These are phyloP conservation scores for Ceratocystis diversiconidia DNA, from an alignment of 2,329 filamentous ascomycete genomes.

Conservation along the genomic window DNA sequence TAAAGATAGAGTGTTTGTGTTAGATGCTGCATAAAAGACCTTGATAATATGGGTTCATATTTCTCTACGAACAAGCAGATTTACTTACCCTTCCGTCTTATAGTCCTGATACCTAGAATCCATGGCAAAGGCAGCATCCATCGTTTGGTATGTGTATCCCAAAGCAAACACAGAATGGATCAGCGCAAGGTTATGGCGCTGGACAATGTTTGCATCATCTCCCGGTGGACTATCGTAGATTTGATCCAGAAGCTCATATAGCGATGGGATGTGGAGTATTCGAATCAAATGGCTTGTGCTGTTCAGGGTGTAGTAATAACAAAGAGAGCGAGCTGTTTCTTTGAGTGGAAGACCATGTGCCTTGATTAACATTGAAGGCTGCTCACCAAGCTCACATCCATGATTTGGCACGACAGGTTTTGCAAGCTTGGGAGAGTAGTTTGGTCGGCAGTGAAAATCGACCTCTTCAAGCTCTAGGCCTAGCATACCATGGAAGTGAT, in stretches of 20 bases:
- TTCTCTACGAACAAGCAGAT: neutral
- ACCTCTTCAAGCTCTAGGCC: constrained; percentile 27
- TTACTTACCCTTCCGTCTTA: constrained; percentile 41
- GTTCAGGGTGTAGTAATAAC: constrained; percentile 42
- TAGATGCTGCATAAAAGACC: neutral
- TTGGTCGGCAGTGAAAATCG: neutral
- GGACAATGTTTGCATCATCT: constrained; percentile 32
- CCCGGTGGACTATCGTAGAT: constrained; percentile 59
- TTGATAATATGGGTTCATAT: too few relatives aligned
- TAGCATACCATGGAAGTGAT: constrained; percentile 69
- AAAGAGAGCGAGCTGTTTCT: constrained; percentile 39
- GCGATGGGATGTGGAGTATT: constrained; percentile 68
- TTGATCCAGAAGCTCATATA: constrained; percentile 61
- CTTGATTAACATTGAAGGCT: constrained; percentile 35
- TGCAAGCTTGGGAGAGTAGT: constrained; percentile 36
- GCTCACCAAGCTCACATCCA: constrained; percentile 45
- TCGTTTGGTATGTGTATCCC: constrained; percentile 55
- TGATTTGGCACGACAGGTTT: constrained; percentile 24
- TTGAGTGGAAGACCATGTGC: constrained; percentile 50
- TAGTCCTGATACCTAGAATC: constrained; percentile 35
- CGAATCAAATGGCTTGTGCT: constrained; percentile 47
- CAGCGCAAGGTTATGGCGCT: constrained; percentile 48
- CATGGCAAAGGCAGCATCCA: constrained; percentile 39
- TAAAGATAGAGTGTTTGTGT: neutral
- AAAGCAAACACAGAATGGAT: constrained; percentile 57